Conservation (phyloP, 2,329 filamentous ascomycete genomes). For the Xenosphaeropsis pyriputrescens region DNA sequence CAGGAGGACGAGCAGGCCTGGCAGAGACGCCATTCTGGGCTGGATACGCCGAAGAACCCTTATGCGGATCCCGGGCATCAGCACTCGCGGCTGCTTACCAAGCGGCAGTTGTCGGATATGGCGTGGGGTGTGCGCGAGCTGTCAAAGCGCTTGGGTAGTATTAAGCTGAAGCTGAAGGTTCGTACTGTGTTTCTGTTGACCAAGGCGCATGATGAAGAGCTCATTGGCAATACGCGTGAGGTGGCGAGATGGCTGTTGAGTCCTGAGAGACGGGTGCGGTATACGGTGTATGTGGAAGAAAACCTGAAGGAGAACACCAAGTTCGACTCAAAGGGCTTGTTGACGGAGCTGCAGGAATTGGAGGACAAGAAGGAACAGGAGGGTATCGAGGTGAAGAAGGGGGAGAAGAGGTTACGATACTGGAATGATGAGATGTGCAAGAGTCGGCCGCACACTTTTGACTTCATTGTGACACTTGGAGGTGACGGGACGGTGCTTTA, state of each 20-base stretch:
- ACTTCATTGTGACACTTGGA: slow-evolving; percentile 83
- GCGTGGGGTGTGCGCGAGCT: slow-evolving; percentile 88
- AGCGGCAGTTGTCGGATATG: slow-evolving; percentile 93
- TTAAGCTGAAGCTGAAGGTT: slow-evolving; percentile 70
- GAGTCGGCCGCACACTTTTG: slow-evolving; percentile 70
- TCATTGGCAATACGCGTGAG: slow-evolving; percentile 66
- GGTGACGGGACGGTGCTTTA: slow-evolving; percentile 97
- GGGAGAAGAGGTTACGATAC: slow-evolving; percentile 45
- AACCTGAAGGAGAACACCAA: slow-evolving; percentile 54
- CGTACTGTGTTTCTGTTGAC: slow-evolving; percentile 76
- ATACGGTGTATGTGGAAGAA: slow-evolving; percentile 74
- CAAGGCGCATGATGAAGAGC: slow-evolving; percentile 74
- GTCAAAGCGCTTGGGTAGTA: slow-evolving; percentile 70
- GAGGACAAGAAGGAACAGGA: slow-evolving; percentile 3
- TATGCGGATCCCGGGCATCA: slow-evolving; percentile 3
- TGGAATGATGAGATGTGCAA: slow-evolving; percentile 75
- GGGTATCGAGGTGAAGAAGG: background rate
- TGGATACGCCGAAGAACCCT: no score
- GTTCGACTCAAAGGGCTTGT: slow-evolving; percentile 59
- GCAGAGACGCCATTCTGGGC: background rate
- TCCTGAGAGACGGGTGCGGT: slow-evolving; percentile 48
- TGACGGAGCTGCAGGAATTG: slow-evolving; percentile 34
- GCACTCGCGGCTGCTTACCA: slow-evolving; percentile 69
- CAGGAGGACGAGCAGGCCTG: slow-evolving; percentile 5
- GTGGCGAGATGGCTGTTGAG: slow-evolving; percentile 70